A percentile compares a stretch with the other conserved stretches of the same genome.
Conservation (phyloP, 345 rosid species). For the Eucalyptus fibrosa region DNA sequence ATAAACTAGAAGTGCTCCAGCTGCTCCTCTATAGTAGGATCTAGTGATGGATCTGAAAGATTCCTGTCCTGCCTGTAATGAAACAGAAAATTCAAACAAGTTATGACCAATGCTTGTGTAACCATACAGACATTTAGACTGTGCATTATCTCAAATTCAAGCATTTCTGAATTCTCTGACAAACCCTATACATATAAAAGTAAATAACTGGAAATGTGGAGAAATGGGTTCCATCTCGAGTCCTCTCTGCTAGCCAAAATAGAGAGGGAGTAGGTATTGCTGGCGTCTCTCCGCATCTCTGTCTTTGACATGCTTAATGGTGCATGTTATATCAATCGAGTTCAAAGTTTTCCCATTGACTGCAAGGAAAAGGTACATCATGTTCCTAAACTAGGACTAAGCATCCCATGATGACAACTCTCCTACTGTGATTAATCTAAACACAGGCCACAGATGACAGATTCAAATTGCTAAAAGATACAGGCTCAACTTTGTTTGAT, state of each 20-base stretch:
- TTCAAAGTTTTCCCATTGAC: not conserved
- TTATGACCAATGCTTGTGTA: not conserved
- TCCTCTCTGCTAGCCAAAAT: not conserved
- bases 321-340: not conserved
- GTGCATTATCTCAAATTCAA: not conserved
- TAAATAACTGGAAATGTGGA: not conserved
- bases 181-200: not conserved
- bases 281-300: not conserved
- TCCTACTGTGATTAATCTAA: not conserved
- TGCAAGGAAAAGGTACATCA: not conserved
- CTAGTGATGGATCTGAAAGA: slow-evolving; percentile 95
- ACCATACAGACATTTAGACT: not conserved
- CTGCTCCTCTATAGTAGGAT: slow-evolving; percentile 98
- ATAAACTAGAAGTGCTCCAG: slow-evolving; percentile 92
- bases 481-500: not conserved
- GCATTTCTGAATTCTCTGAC: not conserved
- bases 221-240: not conserved
- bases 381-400: not conserved
- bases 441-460: not conserved
- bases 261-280: not conserved
- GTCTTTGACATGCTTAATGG: not conserved
- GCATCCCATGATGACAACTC: not conserved
- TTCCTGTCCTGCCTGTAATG: slow-evolving; percentile 84
- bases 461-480: not conserved
- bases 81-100: not conserved